A percentile compares a stretch with the other conserved stretches of the same genome.
Conservation (phyloP, 768 basidiomycete genomes). For the Podaxis mareebaensis region DNA sequence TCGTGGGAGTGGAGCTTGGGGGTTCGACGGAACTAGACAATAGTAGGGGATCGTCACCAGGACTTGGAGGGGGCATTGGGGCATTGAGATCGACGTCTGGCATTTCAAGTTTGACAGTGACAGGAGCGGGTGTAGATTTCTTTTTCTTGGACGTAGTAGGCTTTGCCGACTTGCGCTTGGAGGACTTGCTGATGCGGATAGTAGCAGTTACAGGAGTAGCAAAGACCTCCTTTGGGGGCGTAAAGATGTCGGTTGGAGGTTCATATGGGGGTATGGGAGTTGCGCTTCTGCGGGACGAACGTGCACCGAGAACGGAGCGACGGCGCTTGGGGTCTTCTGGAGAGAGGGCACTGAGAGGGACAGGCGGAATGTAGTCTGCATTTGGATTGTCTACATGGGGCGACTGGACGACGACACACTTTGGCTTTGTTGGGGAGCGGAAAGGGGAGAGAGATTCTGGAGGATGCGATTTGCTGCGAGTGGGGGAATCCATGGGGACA, state of each 20-base stretch:
- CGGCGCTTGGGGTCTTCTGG: not conserved
- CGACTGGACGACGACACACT: conserved; percentile 32
- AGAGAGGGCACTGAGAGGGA: conserved; percentile 23
- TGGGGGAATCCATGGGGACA: conserved; percentile 28
- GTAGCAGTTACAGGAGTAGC: conserved; percentile 35
- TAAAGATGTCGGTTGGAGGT: conserved; percentile 67
- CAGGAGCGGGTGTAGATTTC: conserved; percentile 22
- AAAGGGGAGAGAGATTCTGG: not conserved
- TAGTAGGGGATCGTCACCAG: conserved; percentile 74
- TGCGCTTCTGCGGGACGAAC: conserved; percentile 38
- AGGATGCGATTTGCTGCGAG: conserved; percentile 6
- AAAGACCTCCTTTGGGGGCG: conserved; percentile 65
- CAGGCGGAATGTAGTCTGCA: conserved; percentile 47
- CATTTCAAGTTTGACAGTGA: conserved; percentile 59
- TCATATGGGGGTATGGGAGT: conserved; percentile 66
- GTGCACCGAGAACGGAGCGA: conserved; percentile 25
- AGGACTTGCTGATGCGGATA: conserved; percentile 9
- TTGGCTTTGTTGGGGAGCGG: conserved; percentile 21
- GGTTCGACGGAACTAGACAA: conserved; percentile 46
- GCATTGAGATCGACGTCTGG: conserved; percentile 60
- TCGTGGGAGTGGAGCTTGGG: conserved; percentile 26
- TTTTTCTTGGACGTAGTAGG: conserved; percentile 12
- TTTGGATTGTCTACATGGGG: conserved; percentile 50
- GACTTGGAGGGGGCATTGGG: conserved; percentile 70
- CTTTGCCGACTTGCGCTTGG: conserved; percentile 16